A percentile compares a stretch with the other conserved stretches of the same genome.
Evolutionary conservation across 805 yeast genomes (phyloP).

Genomic region (Starmerella ratchasimensis): DNA sequence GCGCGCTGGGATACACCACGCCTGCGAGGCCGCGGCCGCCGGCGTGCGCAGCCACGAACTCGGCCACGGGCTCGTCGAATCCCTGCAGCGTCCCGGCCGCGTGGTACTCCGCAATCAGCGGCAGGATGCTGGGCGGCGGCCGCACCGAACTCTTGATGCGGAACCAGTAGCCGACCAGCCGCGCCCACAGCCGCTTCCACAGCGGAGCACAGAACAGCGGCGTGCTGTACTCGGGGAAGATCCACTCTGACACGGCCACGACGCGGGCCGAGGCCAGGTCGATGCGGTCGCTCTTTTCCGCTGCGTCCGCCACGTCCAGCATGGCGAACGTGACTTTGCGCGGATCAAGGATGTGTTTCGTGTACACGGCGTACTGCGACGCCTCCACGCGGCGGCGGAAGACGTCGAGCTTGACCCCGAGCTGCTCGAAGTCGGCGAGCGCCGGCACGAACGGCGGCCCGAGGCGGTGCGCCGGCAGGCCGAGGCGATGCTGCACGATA

Average conservation of each 20-base stretch:
- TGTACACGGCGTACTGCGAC: not conserved
- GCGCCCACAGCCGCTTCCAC: not conserved
- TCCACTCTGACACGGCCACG: slow-evolving; percentile 1
- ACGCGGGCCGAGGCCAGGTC: too few relatives aligned
- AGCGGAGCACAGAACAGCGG: slow-evolving; percentile 1
- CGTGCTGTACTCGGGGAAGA: not conserved
- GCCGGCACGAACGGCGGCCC: slow-evolving; percentile 7
- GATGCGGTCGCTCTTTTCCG: too few relatives aligned
- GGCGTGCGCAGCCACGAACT: not conserved
- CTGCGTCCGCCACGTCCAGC: not conserved
- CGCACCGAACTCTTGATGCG: not conserved
- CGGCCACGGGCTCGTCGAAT: not conserved
- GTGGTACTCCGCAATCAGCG: not conserved
- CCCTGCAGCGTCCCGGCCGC: slow-evolving; percentile 2
- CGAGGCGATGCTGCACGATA: not conserved
- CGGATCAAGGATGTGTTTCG: not conserved
- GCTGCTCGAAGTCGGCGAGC: slow-evolving; percentile 5
- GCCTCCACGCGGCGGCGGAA: slow-evolving; percentile 1
- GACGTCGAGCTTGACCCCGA: not conserved
- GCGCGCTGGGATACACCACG: slow-evolving; percentile 4
- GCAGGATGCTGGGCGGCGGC: not conserved
- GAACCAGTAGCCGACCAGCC: not conserved
- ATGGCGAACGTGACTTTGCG: not conserved
- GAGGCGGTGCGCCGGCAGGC: not conserved
- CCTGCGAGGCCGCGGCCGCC: not conserved